Conservation (phyloP, 2,329 filamentous ascomycete species). For the Ramichloridium luteum region DNA sequence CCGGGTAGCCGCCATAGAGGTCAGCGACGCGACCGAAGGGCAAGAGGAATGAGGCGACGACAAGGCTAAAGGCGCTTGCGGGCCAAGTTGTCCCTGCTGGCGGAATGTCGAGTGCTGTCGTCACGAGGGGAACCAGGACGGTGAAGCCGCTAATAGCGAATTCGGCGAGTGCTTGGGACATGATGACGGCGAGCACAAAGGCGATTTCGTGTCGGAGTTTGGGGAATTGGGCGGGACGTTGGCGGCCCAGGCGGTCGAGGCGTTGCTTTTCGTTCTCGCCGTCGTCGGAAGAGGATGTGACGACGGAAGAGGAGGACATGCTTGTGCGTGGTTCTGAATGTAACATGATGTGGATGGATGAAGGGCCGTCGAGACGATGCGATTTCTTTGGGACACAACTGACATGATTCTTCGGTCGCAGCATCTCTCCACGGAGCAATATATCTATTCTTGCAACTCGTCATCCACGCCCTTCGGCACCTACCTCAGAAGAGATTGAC, state of each 20-base stretch:
- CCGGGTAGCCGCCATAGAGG: constrained; percentile 48
- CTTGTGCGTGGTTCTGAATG: neutral
- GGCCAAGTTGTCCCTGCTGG: constrained; percentile 48
- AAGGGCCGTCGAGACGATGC: constrained; percentile 1
- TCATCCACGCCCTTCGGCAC: too few species aligned
- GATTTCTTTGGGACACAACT: neutral
- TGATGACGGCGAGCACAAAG: constrained; percentile 44
- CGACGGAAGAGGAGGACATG: too few species aligned
- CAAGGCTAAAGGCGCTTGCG: constrained; percentile 39
- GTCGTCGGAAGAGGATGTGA: constrained; percentile 3
- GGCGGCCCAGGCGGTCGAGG: constrained; percentile 50
- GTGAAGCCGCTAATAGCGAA: constrained; percentile 68
- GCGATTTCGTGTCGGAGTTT: constrained; percentile 44
- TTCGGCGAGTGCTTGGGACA: constrained; percentile 36
- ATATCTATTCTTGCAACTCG: too few species aligned
- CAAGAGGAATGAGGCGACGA: constrained; percentile 36
- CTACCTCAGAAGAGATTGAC: too few species aligned
- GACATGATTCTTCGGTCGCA: constrained; percentile 2
- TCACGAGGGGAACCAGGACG: constrained; percentile 53
- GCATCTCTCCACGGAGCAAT: too few species aligned
- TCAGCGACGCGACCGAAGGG: constrained; percentile 39
- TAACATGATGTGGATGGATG: too few species aligned
- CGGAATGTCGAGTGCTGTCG: constrained; percentile 51
- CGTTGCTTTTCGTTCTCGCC: constrained; percentile 20
- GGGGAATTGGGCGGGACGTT: constrained; percentile 46